Percentiles rank a stretch among this genome's conserved stretches.
Evolutionary conservation across 192 early-diverging fungal genomes (phyloP).

Genomic region (Backusella liffmaniae): DNA sequence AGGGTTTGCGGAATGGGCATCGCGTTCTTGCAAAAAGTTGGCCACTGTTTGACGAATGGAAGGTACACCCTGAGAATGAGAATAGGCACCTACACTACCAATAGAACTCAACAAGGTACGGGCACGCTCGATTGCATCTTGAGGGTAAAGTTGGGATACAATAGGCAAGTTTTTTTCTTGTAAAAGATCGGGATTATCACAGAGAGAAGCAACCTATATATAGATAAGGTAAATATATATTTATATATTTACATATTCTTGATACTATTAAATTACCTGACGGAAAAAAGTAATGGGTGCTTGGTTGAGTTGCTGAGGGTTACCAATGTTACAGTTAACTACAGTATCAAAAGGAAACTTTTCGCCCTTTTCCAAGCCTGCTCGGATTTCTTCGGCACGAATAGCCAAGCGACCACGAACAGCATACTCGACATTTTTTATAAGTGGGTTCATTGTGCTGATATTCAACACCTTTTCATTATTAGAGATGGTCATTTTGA

Average conservation of each 20-base stretch:
- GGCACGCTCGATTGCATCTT: conserved; percentile 85
- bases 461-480: conserved; percentile 20
- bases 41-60: conserved; percentile 84
- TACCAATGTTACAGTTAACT: conserved; percentile 87
- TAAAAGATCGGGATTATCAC: conserved; percentile 85
- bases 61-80: conserved; percentile 91
- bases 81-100: conserved; percentile 86
- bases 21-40: conserved; percentile 83
- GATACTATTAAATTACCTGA: conserved; percentile 53
- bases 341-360: conserved; percentile 69
- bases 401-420: conserved; percentile 95
- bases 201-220: conserved; percentile 75
- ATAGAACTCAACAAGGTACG: conserved; percentile 65
- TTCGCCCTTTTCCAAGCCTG: conserved; percentile 44
- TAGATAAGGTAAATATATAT: background rate
- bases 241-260: no score
- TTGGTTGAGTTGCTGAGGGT: conserved; percentile 88
- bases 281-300: conserved; percentile 96
- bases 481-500: background rate
- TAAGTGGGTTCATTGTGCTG: conserved; percentile 67
- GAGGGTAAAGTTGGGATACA: conserved; percentile 65
- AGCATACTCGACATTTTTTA: conserved; percentile 86
- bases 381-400: conserved; percentile 77
- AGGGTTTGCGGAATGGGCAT: conserved; percentile 84
- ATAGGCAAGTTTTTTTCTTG: conserved; percentile 53